These are phyloP conservation scores for Taphrina sp. DNA, from an alignment of 1,139 yeast genomes.

Conservation along the genomic window DNA sequence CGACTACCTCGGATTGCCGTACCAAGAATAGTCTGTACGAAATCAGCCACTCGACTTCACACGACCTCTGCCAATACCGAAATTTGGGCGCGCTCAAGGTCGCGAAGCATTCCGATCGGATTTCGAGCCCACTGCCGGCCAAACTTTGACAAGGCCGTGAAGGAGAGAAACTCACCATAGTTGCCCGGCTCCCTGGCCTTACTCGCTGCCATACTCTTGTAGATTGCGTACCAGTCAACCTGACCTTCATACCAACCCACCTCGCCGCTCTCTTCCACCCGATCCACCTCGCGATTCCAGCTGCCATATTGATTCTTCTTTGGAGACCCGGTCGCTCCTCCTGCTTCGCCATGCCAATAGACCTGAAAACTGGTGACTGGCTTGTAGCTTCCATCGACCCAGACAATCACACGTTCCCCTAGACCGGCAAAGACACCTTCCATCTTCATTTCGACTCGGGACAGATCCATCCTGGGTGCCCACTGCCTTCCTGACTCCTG, in stretches of 20 bases:
- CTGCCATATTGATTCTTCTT: neutral
- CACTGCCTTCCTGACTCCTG: no score
- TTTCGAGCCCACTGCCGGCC: no score
- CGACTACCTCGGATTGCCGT: no score
- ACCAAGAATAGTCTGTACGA: no score
- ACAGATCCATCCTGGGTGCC: conserved; percentile 7
- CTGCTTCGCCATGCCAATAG: conserved; percentile 1
- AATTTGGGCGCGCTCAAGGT: no score
- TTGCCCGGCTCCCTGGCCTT: conserved; percentile 11
- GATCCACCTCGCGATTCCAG: neutral
- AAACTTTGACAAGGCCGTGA: no score
- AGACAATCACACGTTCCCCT: conserved; percentile 13
- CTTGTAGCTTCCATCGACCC: conserved; percentile 17
- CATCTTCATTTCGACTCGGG: conserved; percentile 13
- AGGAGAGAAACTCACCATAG: no score
- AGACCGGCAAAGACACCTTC: conserved; percentile 6
- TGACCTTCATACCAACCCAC: conserved; percentile 15
- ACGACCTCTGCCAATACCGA: no score
- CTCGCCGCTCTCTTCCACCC: neutral
- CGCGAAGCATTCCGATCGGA: no score
- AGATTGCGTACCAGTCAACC: conserved; percentile 17
- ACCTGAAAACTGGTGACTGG: conserved; percentile 4
- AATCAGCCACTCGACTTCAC: no score
- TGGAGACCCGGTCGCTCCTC: neutral
- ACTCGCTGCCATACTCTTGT: neutral